Conservation (phyloP, 352 stramenopile genomes). For the Globisporangium nunn region DNA sequence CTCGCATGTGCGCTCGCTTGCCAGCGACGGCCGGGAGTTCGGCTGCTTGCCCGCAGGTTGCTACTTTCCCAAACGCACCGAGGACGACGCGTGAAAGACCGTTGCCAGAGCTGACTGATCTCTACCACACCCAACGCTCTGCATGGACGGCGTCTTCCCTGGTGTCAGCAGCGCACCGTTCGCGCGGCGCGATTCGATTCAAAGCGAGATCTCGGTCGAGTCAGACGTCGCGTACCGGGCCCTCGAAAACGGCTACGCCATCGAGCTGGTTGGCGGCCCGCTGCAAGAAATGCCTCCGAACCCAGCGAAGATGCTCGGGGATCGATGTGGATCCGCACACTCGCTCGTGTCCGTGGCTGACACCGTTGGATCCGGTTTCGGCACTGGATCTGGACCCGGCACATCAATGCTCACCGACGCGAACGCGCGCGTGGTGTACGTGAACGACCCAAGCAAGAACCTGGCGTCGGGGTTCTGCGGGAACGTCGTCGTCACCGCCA, state of each 20-base stretch:
- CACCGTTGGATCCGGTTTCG: background rate
- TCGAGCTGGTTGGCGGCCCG: constrained; percentile 3
- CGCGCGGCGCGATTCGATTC: constrained; percentile 22
- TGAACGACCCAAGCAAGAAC: constrained; percentile 65
- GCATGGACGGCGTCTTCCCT: constrained; percentile 15
- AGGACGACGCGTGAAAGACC: background rate
- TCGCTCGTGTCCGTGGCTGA: constrained; percentile 12
- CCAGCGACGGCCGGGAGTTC: too few relatives aligned
- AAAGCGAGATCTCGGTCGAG: constrained; percentile 34
- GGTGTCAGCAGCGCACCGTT: background rate
- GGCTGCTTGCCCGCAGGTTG: background rate
- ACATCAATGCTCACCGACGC: constrained; percentile 24
- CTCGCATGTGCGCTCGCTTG: too few relatives aligned
- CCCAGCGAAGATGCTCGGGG: constrained; percentile 1
- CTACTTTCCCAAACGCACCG: background rate
- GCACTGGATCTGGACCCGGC: background rate
- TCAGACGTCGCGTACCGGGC: constrained; percentile 38
- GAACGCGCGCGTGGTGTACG: constrained; percentile 59
- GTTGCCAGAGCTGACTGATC: background rate
- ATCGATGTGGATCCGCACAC: constrained; percentile 2
- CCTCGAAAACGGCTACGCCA: constrained; percentile 32
- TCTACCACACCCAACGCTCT: background rate
- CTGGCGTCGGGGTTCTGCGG: constrained; percentile 46
- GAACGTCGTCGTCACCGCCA: constrained; percentile 80
- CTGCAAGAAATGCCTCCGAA: background rate